Conservation (phyloP, 441 rosid species). For the Syzygium malaccense region DNA sequence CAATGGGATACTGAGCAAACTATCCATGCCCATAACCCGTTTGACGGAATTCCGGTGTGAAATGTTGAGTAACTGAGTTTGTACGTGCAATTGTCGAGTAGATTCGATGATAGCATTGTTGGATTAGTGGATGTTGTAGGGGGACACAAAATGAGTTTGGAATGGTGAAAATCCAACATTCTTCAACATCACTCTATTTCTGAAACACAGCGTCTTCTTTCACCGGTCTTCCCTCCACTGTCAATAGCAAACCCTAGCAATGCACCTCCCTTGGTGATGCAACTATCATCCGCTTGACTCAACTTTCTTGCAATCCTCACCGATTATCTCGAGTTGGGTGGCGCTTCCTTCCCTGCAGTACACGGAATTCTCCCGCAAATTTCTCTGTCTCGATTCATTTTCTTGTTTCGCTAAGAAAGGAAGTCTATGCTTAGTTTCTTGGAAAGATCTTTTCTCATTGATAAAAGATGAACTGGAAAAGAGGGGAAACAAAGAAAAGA, state of each 20-base stretch:
- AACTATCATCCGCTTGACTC: not conserved
- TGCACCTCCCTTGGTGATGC: not conserved
- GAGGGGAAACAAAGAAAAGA: not conserved
- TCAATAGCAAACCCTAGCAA: not conserved
- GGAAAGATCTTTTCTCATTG: not conserved
- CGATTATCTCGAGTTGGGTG: not conserved
- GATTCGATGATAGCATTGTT: not conserved
- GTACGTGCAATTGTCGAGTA: not conserved
- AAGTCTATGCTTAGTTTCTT: not conserved
- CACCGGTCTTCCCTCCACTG: not conserved
- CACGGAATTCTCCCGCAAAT: not conserved
- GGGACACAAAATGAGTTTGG: not conserved
- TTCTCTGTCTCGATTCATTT: not conserved
- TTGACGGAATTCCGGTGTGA: not conserved
- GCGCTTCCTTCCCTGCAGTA: not conserved
- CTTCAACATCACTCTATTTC: not conserved
- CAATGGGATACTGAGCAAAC: not conserved
- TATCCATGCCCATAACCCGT: not conserved
- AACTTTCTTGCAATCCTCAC: not conserved
- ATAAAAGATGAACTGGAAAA: not conserved
- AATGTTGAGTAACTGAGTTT: not conserved
- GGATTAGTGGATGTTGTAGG: not conserved
- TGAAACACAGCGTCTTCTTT: not conserved
- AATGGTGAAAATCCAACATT: not conserved
- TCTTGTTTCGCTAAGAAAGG: not conserved